Evolutionary conservation across 140 eudicot genomes (phyloP), one percentile per base, ranked within the genome.

Genomic region (Cichorium intybus): DNA sequence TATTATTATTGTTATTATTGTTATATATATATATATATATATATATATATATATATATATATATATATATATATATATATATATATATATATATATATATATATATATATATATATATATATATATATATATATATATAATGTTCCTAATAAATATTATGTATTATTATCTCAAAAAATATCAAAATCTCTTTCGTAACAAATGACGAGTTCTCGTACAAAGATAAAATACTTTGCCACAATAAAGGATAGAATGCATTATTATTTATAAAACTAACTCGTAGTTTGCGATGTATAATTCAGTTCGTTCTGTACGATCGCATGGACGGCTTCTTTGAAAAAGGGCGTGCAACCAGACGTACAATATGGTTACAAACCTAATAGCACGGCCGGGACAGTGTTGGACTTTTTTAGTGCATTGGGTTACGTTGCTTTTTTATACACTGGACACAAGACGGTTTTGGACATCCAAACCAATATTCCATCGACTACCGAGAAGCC

Each of bases 401-500:
- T 78, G 50, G 63, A 75, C 79, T 82, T 82, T 56, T 82, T 78
- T 48, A 82, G 74, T 46, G 88, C 77, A 2, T 45, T 82, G 70
- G 84, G 88, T 4, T 81, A 78, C 5, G 84, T 82, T 22, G 84
- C 88, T 7, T 79, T 82, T 47, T 79, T 82, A 7, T 82, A 79
- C 43, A 82, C 88, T 0, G 88, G 84, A 18, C 88, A 82, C 72
- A 82, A 82, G 33, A 84, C 78, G 41, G 84, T 82, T n/a, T 48
- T 78, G 70, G 88, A 82, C 26, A 78, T 82, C 66, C 88, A 82
- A 60, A 82, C 88, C 51, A 78, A 84, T 2, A 82, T 82, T 17
- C 88, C 82, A 27, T 82, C 88, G 0, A 82, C 84, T 11, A 84
- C 88, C 0, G 88, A 82, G 70, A 75, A 75, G 64, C 88, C 88